Percentiles rank a stretch among this genome's conserved stretches.
phyloP scores from a whole-genome alignment of 805 yeast genomes.

The Sugiyamaella boreocaroliniensis region DNA sequence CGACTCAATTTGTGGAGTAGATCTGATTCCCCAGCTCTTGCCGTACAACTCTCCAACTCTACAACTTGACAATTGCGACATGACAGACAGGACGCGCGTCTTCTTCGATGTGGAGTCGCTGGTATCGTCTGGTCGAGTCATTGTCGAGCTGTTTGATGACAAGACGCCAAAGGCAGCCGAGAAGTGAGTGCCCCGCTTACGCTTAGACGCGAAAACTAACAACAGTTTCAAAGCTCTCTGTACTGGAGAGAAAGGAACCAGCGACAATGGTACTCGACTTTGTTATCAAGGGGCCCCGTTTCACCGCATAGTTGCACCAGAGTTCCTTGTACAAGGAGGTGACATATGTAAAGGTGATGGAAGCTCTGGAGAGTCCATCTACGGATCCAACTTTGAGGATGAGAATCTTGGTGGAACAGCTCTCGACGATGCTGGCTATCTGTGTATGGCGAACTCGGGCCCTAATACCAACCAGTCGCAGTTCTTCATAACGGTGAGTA shows the following conservation, averaged over 20 bases:
- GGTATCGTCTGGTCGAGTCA: slow-evolving; percentile 13
- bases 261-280: slow-evolving; percentile 26
- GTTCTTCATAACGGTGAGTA: slow-evolving; percentile 19
- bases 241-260: slow-evolving; percentile 89
- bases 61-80: not conserved
- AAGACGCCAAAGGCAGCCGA: slow-evolving; percentile 18
- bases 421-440: slow-evolving; percentile 12
- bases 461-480: slow-evolving; percentile 17
- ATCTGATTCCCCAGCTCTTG: not conserved
- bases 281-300: slow-evolving; percentile 66
- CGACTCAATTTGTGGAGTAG: not conserved
- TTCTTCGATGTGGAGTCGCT: slow-evolving; percentile 18
- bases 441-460: slow-evolving; percentile 21
- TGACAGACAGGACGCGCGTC: slow-evolving; percentile 3
- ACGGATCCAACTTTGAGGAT: slow-evolving; percentile 18
- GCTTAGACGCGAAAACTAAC: not conserved
- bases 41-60: not conserved
- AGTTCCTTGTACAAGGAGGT: slow-evolving; percentile 94
- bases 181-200: slow-evolving; percentile 11
- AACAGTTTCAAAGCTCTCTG: slow-evolving; percentile 69
- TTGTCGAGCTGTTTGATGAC: slow-evolving; percentile 18
- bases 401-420: slow-evolving; percentile 16
- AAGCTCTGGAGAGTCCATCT: slow-evolving; percentile 29
- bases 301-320: slow-evolving; percentile 87
- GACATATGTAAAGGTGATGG: slow-evolving; percentile 75